phyloP scores from a whole-genome alignment of 805 yeast genomes.

The Candida arabinofermentans region DNA sequence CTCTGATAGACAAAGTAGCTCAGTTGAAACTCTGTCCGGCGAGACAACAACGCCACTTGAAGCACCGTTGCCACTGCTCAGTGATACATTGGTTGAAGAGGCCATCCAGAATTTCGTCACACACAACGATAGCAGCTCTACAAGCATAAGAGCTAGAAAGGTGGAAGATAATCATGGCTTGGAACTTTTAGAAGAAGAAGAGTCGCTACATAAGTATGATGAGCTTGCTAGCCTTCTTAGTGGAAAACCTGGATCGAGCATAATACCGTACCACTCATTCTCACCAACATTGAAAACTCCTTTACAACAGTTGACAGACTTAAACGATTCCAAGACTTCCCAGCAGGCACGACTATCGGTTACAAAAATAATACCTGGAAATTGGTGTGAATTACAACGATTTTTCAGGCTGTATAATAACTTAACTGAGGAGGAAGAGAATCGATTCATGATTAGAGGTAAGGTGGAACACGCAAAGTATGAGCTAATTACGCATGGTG shows the following conservation, averaged over 20 bases:
- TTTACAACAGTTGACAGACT: conserved; percentile 11
- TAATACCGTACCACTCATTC: conserved; percentile 19
- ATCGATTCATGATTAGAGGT: conserved; percentile 45
- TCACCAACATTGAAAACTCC: conserved; percentile 15
- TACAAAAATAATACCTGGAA: conserved; percentile 51
- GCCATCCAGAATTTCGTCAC: conserved; percentile 1
- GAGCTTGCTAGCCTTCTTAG: conserved; percentile 1
- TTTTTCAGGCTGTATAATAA: conserved; percentile 49
- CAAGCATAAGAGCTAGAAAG: background rate
- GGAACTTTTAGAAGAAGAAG: background rate
- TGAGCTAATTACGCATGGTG: conserved; percentile 45
- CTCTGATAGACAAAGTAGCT: background rate
- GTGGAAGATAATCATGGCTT: too few species aligned
- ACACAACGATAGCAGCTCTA: background rate
- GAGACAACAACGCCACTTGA: too few species aligned
- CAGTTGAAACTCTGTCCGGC: too few species aligned
- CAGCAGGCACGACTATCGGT: conserved; percentile 45
- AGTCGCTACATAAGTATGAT: conserved; percentile 2
- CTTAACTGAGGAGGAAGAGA: conserved; percentile 21
- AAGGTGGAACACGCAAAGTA: conserved; percentile 40
- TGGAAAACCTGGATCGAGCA: background rate
- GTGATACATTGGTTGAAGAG: background rate
- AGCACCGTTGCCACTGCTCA: background rate
- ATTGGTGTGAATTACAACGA: conserved; percentile 67
- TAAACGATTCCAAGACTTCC: conserved; percentile 3